Evolutionary conservation across 805 yeast genomes (phyloP).

Genomic region (Priceomyces carsonii): DNA sequence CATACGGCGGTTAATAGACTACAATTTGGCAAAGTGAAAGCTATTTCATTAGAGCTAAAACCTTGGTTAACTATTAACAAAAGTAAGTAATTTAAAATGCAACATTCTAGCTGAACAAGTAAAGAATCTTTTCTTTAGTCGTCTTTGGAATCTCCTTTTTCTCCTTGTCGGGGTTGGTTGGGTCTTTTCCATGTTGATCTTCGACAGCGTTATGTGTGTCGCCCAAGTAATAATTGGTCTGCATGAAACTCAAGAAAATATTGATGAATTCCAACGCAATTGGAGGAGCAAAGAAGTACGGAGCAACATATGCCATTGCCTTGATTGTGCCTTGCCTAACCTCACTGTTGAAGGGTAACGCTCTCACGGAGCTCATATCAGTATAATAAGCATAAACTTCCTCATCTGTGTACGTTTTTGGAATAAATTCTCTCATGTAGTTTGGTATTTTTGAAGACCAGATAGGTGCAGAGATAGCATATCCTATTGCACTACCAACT

Average conservation of each 20-base stretch:
- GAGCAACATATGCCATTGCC: constrained; percentile 30
- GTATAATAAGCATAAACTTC: constrained; percentile 20
- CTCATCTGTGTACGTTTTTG: constrained; percentile 18
- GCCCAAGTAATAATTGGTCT: constrained; percentile 34
- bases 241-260: constrained; percentile 28
- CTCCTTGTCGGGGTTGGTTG: constrained; percentile 6
- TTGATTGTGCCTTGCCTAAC: constrained; percentile 29
- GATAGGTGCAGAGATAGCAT: constrained; percentile 40
- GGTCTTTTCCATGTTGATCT: constrained; percentile 15
- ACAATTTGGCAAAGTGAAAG: too few species aligned
- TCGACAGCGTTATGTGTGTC: constrained; percentile 38
- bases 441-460: constrained; percentile 26
- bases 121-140: constrained; percentile 5
- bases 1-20: too few species aligned
- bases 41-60: too few species aligned
- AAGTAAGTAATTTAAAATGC: too few species aligned
- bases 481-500: constrained; percentile 41
- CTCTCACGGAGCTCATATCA: constrained; percentile 19
- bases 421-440: constrained; percentile 26
- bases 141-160: neutral
- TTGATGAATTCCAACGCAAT: constrained; percentile 29
- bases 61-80: too few species aligned
- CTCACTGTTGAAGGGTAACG: constrained; percentile 20
- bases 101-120: constrained; percentile 2
- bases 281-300: constrained; percentile 26